Conservation (phyloP, 495 filamentous ascomycete species). For the Xanthoparmelia taractica region DNA sequence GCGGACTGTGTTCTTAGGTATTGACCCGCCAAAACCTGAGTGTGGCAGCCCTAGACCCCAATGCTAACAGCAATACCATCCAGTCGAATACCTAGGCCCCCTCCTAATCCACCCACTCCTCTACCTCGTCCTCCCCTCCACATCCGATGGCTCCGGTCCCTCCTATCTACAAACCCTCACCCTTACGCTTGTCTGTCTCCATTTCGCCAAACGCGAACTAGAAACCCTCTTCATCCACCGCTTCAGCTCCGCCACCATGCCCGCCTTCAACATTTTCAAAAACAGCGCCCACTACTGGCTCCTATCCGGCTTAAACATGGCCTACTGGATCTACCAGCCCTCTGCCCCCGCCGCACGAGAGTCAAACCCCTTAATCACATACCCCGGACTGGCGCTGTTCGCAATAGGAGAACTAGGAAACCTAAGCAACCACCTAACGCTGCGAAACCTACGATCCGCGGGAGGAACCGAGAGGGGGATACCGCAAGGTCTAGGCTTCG, state of each 20-base stretch:
- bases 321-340: constrained; percentile 77
- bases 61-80: background rate
- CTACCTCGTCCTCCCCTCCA: constrained; percentile 59
- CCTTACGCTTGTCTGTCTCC: constrained; percentile 44
- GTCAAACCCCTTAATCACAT: constrained; percentile 43
- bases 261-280: constrained; percentile 76
- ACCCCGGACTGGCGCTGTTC: constrained; percentile 61
- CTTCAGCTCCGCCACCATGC: constrained; percentile 92
- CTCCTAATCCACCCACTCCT: constrained; percentile 78
- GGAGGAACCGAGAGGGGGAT: constrained; percentile 80
- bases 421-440: constrained; percentile 64
- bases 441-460: constrained; percentile 60
- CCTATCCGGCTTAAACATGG: constrained; percentile 71
- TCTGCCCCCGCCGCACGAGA: constrained; percentile 48
- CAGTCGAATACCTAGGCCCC: constrained; percentile 80
- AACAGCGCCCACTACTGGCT: constrained; percentile 90
- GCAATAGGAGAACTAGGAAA: constrained; percentile 71
- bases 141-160: constrained; percentile 60
- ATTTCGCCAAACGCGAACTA: constrained; percentile 92
- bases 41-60: background rate
- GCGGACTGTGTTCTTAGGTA: constrained; percentile 76
- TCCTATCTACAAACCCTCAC: constrained; percentile 63
- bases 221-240: constrained; percentile 93
- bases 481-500: constrained; percentile 78
- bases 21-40: background rate